Evolutionary conservation across 2,329 filamentous ascomycete genomes (phyloP).

Genomic region (Colletotrichum simmondsii): DNA sequence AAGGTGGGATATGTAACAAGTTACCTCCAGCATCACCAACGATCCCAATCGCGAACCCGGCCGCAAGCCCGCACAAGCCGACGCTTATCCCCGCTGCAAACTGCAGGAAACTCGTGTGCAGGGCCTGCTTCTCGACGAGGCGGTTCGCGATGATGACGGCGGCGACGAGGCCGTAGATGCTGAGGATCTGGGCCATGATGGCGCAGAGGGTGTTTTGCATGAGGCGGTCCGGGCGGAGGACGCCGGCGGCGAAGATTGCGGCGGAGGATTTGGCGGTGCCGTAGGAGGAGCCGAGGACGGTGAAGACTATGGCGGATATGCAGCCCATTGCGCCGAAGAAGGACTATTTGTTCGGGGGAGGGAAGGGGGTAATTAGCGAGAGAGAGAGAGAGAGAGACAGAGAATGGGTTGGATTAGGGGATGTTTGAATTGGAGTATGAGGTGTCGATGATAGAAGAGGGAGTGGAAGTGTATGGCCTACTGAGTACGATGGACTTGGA

Average conservation of each 20-base stretch:
- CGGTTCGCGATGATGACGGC: slow-evolving; percentile 56
- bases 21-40: slow-evolving; percentile 57
- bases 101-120: slow-evolving; percentile 56
- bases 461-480: slow-evolving; percentile 31
- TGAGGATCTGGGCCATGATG: slow-evolving; percentile 60
- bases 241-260: slow-evolving; percentile 55
- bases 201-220: slow-evolving; percentile 58
- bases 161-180: slow-evolving; percentile 58
- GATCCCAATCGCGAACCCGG: slow-evolving; percentile 58
- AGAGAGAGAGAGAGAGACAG: not conserved
- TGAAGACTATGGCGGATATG: slow-evolving; percentile 60
- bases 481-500: slow-evolving; percentile 56
- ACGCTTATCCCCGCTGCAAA: slow-evolving; percentile 56
- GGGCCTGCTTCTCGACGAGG: slow-evolving; percentile 52
- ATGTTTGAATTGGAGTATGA: too few species aligned
- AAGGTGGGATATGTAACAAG: slow-evolving; percentile 17
- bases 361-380: not conserved
- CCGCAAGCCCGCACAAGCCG: slow-evolving; percentile 56
- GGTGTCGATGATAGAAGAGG: too few species aligned
- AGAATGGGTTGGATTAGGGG: too few species aligned
- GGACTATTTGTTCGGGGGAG: slow-evolving; percentile 42
- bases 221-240: slow-evolving; percentile 56
- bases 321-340: slow-evolving; percentile 56
- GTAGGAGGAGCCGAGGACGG: slow-evolving; percentile 59
- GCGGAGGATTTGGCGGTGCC: slow-evolving; percentile 55